Base-by-base conservation (phyloP, 805 yeast species). In the Kregervanrija delftensis region DNA sequence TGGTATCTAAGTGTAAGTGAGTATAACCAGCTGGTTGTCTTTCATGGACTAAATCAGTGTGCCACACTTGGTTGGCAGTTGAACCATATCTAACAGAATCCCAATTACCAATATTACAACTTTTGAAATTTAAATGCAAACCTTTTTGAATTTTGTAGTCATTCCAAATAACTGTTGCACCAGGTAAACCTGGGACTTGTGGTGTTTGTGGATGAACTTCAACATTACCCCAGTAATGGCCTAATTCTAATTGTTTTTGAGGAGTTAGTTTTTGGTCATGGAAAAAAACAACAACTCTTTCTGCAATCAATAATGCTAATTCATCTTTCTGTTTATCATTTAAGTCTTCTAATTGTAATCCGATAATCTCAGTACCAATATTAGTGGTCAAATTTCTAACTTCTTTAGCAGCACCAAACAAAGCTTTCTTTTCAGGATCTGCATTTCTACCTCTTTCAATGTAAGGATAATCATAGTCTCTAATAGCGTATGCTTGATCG, bases 21-120 rank as follows among this genome's bases (percentile, higher is more conserved):
- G 83, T 76, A 51, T 72, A 64, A 16, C 77, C 79, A 2, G 83
- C 74, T 5, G 83, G 81, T 44, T 74, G 76, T 39, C 65, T 63
- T 62, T 77, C 83, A 52, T 76, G 80, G 35, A 72, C 72, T 41
- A 77, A 65, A 55, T 54, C 57, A 4, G 78, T 68, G 63, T 77
- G 82, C 76, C 77, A 75, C n/a, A 54, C 58, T 30, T 65, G 55
- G 35, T 57, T 57, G 37, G 52, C 54, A 11, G 44, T 17, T 11
- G 47, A 42, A 14, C 44, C 40, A 28, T 47, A 42, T n/a, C 39
- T 43, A 4, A 11, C 11, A 11, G 30, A 13, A 46, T 48, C 54
- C 51, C 52, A 54, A 32, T 54, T 55, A 31, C 53, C 49, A 32
- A 47, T 30, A 30, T 52, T 52, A 11, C 39, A 22, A 28, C 50